A percentile compares a stretch with the other conserved stretches of the same genome.
These are phyloP conservation scores for Scutellaria minor DNA, from an alignment of 257 asterid genomes.

Conservation along the genomic window DNA sequence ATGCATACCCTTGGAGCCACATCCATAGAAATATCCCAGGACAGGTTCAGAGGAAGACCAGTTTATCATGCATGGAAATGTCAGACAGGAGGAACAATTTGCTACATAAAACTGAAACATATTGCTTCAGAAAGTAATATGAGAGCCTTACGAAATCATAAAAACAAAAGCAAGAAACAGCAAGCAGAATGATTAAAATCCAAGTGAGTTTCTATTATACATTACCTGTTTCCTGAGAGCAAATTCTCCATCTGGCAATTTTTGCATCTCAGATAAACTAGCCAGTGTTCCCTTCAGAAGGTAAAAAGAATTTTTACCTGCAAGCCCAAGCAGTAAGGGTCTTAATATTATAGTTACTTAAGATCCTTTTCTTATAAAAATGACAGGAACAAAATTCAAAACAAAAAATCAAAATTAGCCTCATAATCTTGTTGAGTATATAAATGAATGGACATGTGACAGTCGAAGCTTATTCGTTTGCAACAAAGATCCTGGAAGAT, in stretches of 20 bases:
- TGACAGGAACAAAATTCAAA: constrained; percentile 22
- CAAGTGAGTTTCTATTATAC: constrained; percentile 5
- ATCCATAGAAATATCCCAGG: too few species aligned
- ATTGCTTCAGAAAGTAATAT: background rate
- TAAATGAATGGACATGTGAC: background rate
- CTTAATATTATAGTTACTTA: constrained; percentile 9
- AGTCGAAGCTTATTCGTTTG: constrained; percentile 13
- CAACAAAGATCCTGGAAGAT: constrained; percentile 12
- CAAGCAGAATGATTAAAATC: constrained; percentile 1
- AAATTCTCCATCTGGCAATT: constrained; percentile 81
- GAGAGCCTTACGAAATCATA: background rate
- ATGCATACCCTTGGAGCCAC: too few species aligned
- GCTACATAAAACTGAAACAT: background rate
- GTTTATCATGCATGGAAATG: background rate
- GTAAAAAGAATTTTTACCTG: constrained; percentile 70
- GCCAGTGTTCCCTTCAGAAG: constrained; percentile 63
- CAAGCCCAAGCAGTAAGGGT: constrained; percentile 30
- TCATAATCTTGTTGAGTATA: background rate
- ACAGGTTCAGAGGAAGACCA: too few species aligned
- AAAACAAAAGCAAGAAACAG: background rate
- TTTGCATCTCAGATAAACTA: constrained; percentile 78
- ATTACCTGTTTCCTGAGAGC: constrained; percentile 80
- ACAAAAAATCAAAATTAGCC: background rate
- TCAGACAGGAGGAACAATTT: constrained; percentile 2
- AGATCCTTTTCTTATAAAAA: constrained; percentile 8